Base-by-base conservation (phyloP, 208 protist species). In the Leishmania mexicana region DNA sequence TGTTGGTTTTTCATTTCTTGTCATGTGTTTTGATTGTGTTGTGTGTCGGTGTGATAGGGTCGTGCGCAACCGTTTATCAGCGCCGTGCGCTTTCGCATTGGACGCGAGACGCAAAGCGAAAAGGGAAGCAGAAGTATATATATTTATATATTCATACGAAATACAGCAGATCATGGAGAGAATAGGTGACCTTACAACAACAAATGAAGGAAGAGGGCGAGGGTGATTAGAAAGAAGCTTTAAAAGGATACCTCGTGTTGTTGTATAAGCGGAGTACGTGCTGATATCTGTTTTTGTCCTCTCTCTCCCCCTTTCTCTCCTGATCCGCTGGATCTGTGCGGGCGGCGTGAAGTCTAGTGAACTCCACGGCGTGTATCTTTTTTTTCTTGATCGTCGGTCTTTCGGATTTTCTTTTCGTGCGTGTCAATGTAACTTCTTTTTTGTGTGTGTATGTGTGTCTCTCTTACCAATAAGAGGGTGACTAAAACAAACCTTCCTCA, bases 51-150 rank as follows among this genome's bases (percentile, higher is more conserved):
- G 15, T 28, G 24, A 35, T 5, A 49, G 4, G 5, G 28, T 35
- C 35, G 0, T 49, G 35, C 42, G 31, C 17, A 3, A 42, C 28
- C 24, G 45, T 74, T 3, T 74, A 5, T 5, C 19, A 53, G 21
- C 40, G 45, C 68, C 68, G 68, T 76, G 73, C 73, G 53, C 73
- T 76, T 62, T 76, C 73, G 73, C 73, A 76, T 74, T 2, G 68
- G 24, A 53, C 28, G 51, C 68, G 45, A 8, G 68, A 74, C 24
- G 7, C 21, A 8, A 13, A 15, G 24, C 21, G 45, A 51, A 53
- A 19, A 38, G 28, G 10, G 17, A 40, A 6, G 5, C 17, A 19
- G 15, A 68, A 45, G 45, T 42, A 42, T 31, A 31, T 15, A 6
- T 17, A 67, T 8, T 7, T n/a, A n/a, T 31, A 31, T 35, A 42